Evolutionary conservation across 2,329 filamentous ascomycete genomes (phyloP).

Genomic region (Xylaria sp.): DNA sequence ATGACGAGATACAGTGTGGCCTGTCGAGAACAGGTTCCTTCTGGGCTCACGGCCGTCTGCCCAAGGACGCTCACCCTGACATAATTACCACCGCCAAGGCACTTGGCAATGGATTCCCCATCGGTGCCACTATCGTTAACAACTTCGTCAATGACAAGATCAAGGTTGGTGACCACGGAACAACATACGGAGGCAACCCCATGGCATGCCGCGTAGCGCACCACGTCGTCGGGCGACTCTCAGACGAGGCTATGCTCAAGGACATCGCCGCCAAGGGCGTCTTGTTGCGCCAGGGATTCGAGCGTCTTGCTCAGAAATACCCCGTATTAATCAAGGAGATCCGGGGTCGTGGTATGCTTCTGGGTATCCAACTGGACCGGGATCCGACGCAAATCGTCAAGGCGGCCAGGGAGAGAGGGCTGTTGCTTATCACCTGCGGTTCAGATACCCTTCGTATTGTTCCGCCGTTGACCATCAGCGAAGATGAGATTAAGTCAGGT

Average conservation of each 20-base stretch:
- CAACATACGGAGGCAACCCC: constrained; percentile 90
- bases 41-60: constrained; percentile 76
- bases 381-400: constrained; percentile 72
- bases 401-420: constrained; percentile 78
- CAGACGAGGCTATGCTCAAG: constrained; percentile 63
- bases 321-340: constrained; percentile 72
- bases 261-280: constrained; percentile 62
- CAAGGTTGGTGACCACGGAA: constrained; percentile 76
- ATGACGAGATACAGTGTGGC: constrained; percentile 97
- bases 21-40: constrained; percentile 79
- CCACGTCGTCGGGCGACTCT: constrained; percentile 73
- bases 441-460: constrained; percentile 91
- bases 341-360: constrained; percentile 75
- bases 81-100: constrained; percentile 93
- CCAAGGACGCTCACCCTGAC: constrained; percentile 80
- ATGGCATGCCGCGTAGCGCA: constrained; percentile 79
- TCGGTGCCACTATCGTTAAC: constrained; percentile 70
- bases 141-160: constrained; percentile 60
- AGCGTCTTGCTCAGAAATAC: constrained; percentile 42
- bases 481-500: constrained; percentile 73
- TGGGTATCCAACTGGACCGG: constrained; percentile 75
- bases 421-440: constrained; percentile 88
- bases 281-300: constrained; percentile 45
- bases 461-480: constrained; percentile 74
- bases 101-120: constrained; percentile 91